Evolutionary conservation across 1,139 yeast species (phyloP).

Genomic region (Debaryomyces coudertii): DNA sequence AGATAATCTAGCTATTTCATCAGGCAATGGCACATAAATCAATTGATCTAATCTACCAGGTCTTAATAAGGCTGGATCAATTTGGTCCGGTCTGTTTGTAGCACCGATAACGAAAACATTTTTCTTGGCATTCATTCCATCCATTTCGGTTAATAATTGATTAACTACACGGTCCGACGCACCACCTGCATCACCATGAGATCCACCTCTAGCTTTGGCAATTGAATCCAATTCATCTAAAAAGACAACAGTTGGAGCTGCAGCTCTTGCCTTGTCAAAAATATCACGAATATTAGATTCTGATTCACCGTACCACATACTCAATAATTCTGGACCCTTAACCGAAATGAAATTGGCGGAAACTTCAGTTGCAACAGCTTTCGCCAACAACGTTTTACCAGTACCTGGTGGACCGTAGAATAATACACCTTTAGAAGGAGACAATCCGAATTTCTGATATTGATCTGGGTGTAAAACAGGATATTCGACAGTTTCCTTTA

Average conservation of each 20-base stretch:
- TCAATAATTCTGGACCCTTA: conserved; percentile 94
- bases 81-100: conserved; percentile 98
- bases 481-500: conserved; percentile 97
- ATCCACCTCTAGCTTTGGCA: conserved; percentile 96
- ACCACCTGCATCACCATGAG: conserved; percentile 94
- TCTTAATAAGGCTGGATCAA: conserved; percentile 97
- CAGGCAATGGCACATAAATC: conserved; percentile 98
- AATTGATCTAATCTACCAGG: conserved; percentile 99
- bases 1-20: conserved; percentile 89
- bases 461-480: conserved; percentile 99
- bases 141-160: conserved; percentile 98
- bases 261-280: conserved; percentile 97
- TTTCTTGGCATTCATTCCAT: conserved; percentile 99
- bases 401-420: conserved; percentile 99
- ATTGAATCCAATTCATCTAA: conserved; percentile 97
- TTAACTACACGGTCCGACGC: conserved; percentile 98
- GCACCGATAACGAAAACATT: conserved; percentile 99
- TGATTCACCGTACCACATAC: conserved; percentile 99
- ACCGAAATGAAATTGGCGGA: conserved; percentile 96
- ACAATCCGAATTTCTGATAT: conserved; percentile 94
- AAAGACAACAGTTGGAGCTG: conserved; percentile 97
- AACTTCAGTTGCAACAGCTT: conserved; percentile 98
- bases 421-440: conserved; percentile 97
- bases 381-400: conserved; percentile 96
- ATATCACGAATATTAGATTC: conserved; percentile 97